These are phyloP conservation scores for Plantago elongata DNA, from an alignment of 257 asterid species.

Conservation along the genomic window DNA sequence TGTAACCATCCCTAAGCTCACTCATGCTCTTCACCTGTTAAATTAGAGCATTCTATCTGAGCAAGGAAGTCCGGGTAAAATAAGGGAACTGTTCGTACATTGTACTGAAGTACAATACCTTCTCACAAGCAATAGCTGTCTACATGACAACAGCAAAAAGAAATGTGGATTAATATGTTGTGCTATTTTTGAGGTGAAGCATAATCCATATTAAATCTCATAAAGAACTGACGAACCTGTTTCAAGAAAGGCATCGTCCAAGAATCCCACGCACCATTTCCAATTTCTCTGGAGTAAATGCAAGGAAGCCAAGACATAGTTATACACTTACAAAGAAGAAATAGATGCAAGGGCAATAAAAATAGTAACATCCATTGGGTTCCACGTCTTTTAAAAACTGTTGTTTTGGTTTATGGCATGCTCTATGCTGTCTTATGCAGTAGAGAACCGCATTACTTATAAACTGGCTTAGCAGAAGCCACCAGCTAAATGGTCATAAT, in stretches of 20 bases:
- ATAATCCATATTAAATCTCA: constrained; percentile 6
- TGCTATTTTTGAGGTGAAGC: neutral
- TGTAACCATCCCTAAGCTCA: constrained; percentile 72
- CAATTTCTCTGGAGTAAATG: constrained; percentile 60
- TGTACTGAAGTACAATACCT: constrained; percentile 44
- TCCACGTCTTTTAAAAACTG: neutral
- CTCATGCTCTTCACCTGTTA: constrained; percentile 66
- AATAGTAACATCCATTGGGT: too few species aligned
- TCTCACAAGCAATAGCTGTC: constrained; percentile 74
- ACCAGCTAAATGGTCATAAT: neutral
- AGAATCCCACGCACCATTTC: constrained; percentile 80
- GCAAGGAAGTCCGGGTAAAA: constrained; percentile 22
- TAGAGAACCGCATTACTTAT: too few species aligned
- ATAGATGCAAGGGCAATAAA: neutral
- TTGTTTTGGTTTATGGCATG: neutral
- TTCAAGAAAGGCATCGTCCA: constrained; percentile 74
- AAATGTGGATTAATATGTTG: constrained; percentile 4
- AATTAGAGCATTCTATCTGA: constrained; percentile 26
- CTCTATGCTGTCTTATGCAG: too few species aligned
- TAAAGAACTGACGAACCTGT: constrained; percentile 43
- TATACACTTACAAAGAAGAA: neutral
- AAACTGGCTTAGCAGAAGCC: neutral
- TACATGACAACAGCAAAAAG: constrained; percentile 19
- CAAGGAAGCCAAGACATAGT: neutral
- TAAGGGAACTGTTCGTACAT: constrained; percentile 15